Conservation (phyloP, 2,329 filamentous ascomycete species). For the Botryotinia narcissicola region DNA sequence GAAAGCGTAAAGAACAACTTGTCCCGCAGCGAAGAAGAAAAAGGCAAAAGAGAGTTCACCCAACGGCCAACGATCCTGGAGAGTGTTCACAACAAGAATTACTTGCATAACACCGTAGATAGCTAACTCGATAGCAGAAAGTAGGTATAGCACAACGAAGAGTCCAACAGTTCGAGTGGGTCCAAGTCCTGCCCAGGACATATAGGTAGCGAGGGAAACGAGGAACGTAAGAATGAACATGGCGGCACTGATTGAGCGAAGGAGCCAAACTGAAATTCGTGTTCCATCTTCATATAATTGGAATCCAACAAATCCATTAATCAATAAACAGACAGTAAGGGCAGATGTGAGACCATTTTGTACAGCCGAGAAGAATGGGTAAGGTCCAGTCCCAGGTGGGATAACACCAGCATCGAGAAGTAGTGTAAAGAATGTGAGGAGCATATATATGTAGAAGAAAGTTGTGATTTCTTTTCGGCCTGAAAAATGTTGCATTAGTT, state of each 20-base stretch:
- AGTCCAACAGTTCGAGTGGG: conserved; percentile 85
- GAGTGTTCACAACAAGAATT: conserved; percentile 80
- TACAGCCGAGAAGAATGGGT: conserved; percentile 86
- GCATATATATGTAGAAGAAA: conserved; percentile 97
- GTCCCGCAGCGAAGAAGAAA: conserved; percentile 87
- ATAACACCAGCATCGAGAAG: conserved; percentile 91
- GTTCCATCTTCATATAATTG: conserved; percentile 98
- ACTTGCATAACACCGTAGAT: conserved; percentile 87
- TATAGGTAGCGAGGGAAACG: conserved; percentile 88
- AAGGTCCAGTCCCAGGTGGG: conserved; percentile 74
- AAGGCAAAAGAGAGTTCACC: conserved; percentile 88
- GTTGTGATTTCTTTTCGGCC: conserved; percentile 70
- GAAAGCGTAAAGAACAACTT: conserved; percentile 90
- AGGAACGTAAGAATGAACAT: conserved; percentile 88
- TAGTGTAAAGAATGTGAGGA: conserved; percentile 83
- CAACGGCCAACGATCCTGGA: conserved; percentile 93
- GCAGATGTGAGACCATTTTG: conserved; percentile 85
- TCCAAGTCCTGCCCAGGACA: conserved; percentile 79
- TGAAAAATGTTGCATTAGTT: conserved; percentile 35
- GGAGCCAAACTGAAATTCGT: conserved; percentile 86
- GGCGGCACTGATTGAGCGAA: conserved; percentile 71
- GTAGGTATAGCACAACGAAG: conserved; percentile 86
- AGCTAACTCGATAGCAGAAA: conserved; percentile 83
- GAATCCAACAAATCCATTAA: conserved; percentile 98
- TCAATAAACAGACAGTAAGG: conserved; percentile 81